Base-by-base conservation (phyloP, 768 basidiomycete genomes). In the Rhizopogon rudus region DNA sequence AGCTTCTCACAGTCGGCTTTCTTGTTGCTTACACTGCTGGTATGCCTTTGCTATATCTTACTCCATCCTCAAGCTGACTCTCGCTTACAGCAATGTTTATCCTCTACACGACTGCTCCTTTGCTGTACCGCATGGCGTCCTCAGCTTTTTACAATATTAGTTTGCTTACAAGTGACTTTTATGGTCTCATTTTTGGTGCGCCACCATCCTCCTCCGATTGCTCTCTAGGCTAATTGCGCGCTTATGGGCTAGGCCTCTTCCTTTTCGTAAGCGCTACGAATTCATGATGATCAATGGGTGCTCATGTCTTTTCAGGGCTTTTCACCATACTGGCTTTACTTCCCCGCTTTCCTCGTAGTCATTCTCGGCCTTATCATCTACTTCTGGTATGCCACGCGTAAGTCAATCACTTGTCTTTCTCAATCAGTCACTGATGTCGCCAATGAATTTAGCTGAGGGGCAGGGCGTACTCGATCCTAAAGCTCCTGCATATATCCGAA, bases 251-350 rank as follows among this genome's bases (percentile, higher is more conserved):
- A 75, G 74, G 81, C 25, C 65, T 82, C 25, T 82, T 82, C 73
- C 72, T 82, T 57, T 82, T 76, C 67, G 80, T 81, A 63, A 65
- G 75, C 67, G 16, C 37, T 7, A 44, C 17, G 49, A 29, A 44
- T 9, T n/a, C 29, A 44, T 33, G 48, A 7, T 35, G 31, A n/a
- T 48, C 22, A 35, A 28, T 22, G 35, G 43, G 5, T n/a, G 58
- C 28, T 43, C 35, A 43, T 25, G 16, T 25, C 40, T 48, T 39
- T 55, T 52, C 59, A 93, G 91, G 86, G 91, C 60, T 93, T 82
- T 73, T 69, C 73, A 43, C 92, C 92, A 3, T 93, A 82, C 75
- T 94, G 91, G 91, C 78, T 94, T 14, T 93, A 94, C 76, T 94
- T 94, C 71, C 73, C 86, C 57, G 80, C 92, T 0, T 94, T 88